Evolutionary conservation across 2,329 filamentous ascomycete species (phyloP), one percentile per base, ranked within the genome.

Genomic region (Periconia macrospinosa): DNA sequence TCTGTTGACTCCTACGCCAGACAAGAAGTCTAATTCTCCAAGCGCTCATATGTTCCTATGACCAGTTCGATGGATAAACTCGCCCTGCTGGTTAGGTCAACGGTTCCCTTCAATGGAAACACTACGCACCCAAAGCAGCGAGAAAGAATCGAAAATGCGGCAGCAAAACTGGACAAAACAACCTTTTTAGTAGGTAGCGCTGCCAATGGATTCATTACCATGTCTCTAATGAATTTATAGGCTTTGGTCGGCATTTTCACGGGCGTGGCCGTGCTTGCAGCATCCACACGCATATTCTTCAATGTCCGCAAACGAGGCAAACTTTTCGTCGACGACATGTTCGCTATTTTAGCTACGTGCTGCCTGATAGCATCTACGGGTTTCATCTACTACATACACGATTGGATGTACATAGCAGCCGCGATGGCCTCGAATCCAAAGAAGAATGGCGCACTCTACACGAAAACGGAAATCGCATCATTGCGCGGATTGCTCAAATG

Each of bases 371-470:
- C 50, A 6, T 8, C 2, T 2, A 54, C 47, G 7, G 52, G 47
- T 2, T 8, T 50, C 33, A 3, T 54, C 6, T 50, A 46, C 47
- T 13, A 54, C 15, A 11, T 35, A 10, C 9, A 6, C 14, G 11
- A 30, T 14, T 30, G 13, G 44, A 27, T 54, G 14, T 54, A 47
- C 42, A 47, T 51, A 9, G 44, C 17, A 13, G 37, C 5, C 14
- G 35, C 48, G 7, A 23, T 54, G 10, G 30, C 11, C n/a, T 2
- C 33, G 2, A 40, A 44, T 30, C 44, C 40, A 2, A 48, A n/a
- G 19, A 53, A 45, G 19, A 53, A 45, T 27, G 10, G 15, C 41
- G 35, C 18, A 11, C 43, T 50, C 2, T 54, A 45, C 47, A 50
- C 47, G 3, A n/a, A 27, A 2, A 20, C 2, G 3, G 52, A 54